Conservation (phyloP, 495 filamentous ascomycete genomes). For the Penicillium antarcticum region DNA sequence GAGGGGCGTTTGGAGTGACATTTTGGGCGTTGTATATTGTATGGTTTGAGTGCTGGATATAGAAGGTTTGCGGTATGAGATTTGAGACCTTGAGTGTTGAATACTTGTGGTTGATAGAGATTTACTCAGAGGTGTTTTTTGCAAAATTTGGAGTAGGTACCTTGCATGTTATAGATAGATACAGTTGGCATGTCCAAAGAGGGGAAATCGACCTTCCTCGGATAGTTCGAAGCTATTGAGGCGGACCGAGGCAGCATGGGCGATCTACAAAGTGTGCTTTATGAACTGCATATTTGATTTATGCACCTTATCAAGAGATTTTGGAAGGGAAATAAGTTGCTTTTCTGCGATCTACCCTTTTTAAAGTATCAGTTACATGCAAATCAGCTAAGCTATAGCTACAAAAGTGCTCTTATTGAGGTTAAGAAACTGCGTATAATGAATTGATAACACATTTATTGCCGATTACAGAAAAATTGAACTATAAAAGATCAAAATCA, state of each 20-base stretch:
- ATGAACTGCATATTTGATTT: background rate
- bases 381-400: no score
- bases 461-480: no score
- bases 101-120: background rate
- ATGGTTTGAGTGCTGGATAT: background rate
- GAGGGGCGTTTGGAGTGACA: conserved; percentile 70
- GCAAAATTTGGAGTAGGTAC: background rate
- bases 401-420: no score
- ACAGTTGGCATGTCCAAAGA: no score
- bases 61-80: background rate
- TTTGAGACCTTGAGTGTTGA: background rate
- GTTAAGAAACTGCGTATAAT: no score
- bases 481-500: no score
- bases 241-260: conserved; percentile 25
- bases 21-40: conserved; percentile 14
- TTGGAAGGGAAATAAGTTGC: no score
- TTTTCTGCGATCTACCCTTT: no score
- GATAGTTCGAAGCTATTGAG: background rate
- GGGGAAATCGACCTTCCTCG: no score
- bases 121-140: no score
- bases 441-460: no score
- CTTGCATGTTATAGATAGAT: background rate
- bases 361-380: no score
- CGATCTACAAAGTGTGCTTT: conserved; percentile 5
- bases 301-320: background rate